Evolutionary conservation across 768 basidiomycete genomes (phyloP).

Genomic region (Neoboletus magnificus): DNA sequence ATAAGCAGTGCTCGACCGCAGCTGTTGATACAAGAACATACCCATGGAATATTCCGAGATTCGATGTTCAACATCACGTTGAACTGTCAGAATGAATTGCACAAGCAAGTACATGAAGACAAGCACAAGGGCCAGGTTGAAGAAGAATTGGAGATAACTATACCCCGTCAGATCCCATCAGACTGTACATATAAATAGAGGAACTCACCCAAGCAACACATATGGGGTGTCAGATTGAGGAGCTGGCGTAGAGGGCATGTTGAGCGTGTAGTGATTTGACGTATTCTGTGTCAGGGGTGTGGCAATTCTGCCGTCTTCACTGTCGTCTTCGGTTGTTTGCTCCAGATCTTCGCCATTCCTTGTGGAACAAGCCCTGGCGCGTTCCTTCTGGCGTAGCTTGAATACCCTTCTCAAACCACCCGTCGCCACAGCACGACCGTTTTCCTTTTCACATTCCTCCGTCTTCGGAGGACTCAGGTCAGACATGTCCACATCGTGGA

Average conservation of each 20-base stretch:
- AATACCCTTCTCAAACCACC: constrained; percentile 67
- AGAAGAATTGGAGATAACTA: constrained; percentile 92
- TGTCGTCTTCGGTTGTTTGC: constrained; percentile 43
- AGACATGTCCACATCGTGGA: constrained; percentile 72
- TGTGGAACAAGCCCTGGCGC: constrained; percentile 27
- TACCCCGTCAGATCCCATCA: constrained; percentile 15
- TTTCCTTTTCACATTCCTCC: constrained; percentile 40
- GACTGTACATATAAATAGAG: constrained; percentile 1
- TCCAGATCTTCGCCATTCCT: constrained; percentile 28
- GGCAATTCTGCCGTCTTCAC: constrained; percentile 45
- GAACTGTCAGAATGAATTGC: constrained; percentile 86
- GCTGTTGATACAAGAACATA: constrained; percentile 30
- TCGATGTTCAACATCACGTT: constrained; percentile 84
- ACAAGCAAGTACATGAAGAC: constrained; percentile 82
- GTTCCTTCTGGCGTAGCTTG: constrained; percentile 54
- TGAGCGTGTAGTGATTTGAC: constrained; percentile 80
- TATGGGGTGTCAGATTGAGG: constrained; percentile 70
- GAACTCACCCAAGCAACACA: constrained; percentile 74
- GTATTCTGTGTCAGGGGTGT: constrained; percentile 50
- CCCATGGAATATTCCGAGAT: constrained; percentile 88
- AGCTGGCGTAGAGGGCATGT: constrained; percentile 61
- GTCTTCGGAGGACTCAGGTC: constrained; percentile 60
- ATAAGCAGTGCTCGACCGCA: constrained; percentile 20
- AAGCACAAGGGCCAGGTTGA: constrained; percentile 81
- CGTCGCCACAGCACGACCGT: constrained; percentile 51